Evolutionary conservation across 1,284 basidiomycete genomes (phyloP).

Genomic region (Moesziomyces globuligerus): DNA sequence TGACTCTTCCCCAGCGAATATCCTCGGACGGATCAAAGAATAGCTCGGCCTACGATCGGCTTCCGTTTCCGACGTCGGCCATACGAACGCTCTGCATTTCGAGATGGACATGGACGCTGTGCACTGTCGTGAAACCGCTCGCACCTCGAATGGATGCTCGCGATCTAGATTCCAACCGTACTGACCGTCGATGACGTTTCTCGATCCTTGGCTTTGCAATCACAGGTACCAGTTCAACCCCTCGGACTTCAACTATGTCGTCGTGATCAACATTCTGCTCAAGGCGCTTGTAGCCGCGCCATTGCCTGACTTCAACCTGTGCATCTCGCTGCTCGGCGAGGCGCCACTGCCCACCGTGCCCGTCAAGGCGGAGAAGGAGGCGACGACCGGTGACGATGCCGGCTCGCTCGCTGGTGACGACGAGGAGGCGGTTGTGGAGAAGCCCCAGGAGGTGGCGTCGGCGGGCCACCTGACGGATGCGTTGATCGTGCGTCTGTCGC

Average conservation of each 20-base stretch:
- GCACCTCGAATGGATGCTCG: neutral
- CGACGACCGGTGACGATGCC: slow-evolving; percentile 24
- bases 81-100: neutral
- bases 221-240: slow-evolving; percentile 94
- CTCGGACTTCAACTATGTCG: slow-evolving; percentile 88
- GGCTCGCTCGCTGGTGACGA: slow-evolving; percentile 40
- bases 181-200: slow-evolving; percentile 8
- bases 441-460: slow-evolving; percentile 67
- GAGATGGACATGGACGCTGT: slow-evolving; percentile 1
- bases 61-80: no score
- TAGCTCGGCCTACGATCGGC: neutral
- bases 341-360: slow-evolving; percentile 40
- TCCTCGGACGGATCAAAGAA: no score
- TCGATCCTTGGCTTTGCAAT: slow-evolving; percentile 5
- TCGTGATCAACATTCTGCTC: slow-evolving; percentile 91
- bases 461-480: slow-evolving; percentile 64
- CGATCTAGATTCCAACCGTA: neutral
- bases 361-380: slow-evolving; percentile 47
- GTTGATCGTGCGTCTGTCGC: slow-evolving; percentile 79
- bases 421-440: slow-evolving; percentile 31
- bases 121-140: slow-evolving; percentile 2
- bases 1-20: slow-evolving; percentile 41
- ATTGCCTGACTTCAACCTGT: slow-evolving; percentile 85
- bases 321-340: slow-evolving; percentile 86
- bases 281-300: slow-evolving; percentile 89